Base-by-base conservation (phyloP, 306 rosid species). In the Lathyrus oleraceus region DNA sequence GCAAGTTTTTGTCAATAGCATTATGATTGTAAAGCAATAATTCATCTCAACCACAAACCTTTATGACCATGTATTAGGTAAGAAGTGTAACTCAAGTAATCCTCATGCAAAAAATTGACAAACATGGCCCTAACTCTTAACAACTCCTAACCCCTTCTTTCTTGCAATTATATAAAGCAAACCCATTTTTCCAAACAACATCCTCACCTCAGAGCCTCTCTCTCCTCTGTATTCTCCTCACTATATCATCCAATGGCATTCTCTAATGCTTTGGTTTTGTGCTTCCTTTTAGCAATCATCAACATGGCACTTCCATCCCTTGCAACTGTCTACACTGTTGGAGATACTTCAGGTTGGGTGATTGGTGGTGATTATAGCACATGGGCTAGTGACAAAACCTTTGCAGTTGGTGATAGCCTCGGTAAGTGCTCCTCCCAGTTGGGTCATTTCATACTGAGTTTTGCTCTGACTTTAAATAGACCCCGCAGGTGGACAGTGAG, bases 321-420 rank as follows among this genome's bases (percentile, higher is more conserved):
- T 2, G 96, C 97, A 51, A 78, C 84, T 0, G 91, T 71, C 2
- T 81, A 89, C 87, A 87, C 85, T 0, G 87, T 94, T 1, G 99
- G 99, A 65, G 99, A 86, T 32, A 16, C 86, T 21, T 58, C 87
- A 2, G 99, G 99, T 64, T 94, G 99, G 99, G 27, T 69, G 3
- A 25, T 71, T 0, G 89, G 92, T 23, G 40, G 21, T 45, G 95
- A 94, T 79, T 94, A 94, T 73, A 67, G 71, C 76, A 77, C 95
- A 17, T 94, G 99, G 99, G 68, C 86, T 14, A 47, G 88, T 12
- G 95, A 52, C 76, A 88, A 87, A 69, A 80, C 86, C 54, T 89
- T 94, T 53, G 45, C 3, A 2, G 89, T 87, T 16, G 99, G 97
- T 19, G 99, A 91, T 60, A 87, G 61, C 72, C 83, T 94, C 0